These are phyloP conservation scores for Elsinoe necatrix DNA, from an alignment of 2,329 filamentous ascomycete genomes.

Conservation along the genomic window DNA sequence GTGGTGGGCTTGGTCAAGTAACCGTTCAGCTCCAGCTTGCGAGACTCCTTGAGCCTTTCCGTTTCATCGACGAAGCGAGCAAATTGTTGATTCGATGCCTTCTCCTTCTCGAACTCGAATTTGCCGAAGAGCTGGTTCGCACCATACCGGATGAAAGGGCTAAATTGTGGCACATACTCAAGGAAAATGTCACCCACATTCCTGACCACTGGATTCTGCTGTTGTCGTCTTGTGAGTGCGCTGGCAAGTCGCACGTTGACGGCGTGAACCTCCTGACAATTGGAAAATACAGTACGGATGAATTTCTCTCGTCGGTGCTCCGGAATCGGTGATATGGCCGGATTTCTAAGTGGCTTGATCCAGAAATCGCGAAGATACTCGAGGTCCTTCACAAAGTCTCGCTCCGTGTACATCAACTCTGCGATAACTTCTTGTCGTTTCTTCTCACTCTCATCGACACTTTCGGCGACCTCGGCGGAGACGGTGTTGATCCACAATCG, in stretches of 20 bases:
- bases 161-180: slow-evolving; percentile 83
- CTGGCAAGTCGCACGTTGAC: slow-evolving; percentile 87
- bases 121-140: slow-evolving; percentile 94
- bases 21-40: slow-evolving; percentile 93
- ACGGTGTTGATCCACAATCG: slow-evolving; percentile 99
- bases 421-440: slow-evolving; percentile 98
- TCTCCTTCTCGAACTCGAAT: slow-evolving; percentile 96
- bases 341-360: slow-evolving; percentile 82
- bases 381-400: slow-evolving; percentile 97
- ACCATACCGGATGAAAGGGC: slow-evolving; percentile 93
- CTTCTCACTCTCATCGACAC: slow-evolving; percentile 82
- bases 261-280: slow-evolving; percentile 86
- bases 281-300: slow-evolving; percentile 89
- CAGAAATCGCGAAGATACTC: slow-evolving; percentile 98
- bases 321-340: slow-evolving; percentile 74
- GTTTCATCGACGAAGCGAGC: slow-evolving; percentile 92
- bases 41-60: slow-evolving; percentile 88
- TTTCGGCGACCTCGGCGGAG: slow-evolving; percentile 86
- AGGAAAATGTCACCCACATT: slow-evolving; percentile 92
- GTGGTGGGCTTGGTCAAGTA: slow-evolving; percentile 98
- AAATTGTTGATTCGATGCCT: slow-evolving; percentile 75
- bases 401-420: slow-evolving; percentile 96
- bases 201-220: slow-evolving; percentile 78
- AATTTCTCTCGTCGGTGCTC: slow-evolving; percentile 80
- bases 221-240: slow-evolving; percentile 80